These are phyloP conservation scores for Alternaria ventricosa DNA, from an alignment of 2,329 filamentous ascomycete species.

Conservation along the genomic window DNA sequence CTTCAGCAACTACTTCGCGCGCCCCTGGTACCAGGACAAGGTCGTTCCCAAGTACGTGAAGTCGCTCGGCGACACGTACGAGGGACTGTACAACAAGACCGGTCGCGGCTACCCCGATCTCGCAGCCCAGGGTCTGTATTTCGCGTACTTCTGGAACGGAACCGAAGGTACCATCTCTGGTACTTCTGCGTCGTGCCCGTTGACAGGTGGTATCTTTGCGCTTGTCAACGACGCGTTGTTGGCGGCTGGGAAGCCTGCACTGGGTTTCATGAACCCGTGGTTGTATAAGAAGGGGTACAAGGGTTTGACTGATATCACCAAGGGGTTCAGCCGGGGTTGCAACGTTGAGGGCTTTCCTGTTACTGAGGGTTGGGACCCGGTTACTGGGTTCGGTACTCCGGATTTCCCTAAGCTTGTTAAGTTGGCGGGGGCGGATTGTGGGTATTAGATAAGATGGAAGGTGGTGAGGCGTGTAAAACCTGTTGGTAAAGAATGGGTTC, in stretches of 20 bases:
- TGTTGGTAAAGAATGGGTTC: background rate
- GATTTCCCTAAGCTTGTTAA: conserved; percentile 39
- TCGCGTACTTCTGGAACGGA: conserved; percentile 53
- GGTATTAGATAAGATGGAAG: conserved; percentile 1
- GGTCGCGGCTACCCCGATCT: conserved; percentile 70
- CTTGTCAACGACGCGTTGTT: conserved; percentile 69
- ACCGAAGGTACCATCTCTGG: conserved; percentile 54
- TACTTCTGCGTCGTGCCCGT: conserved; percentile 63
- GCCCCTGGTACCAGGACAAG: conserved; percentile 56
- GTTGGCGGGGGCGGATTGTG: conserved; percentile 23
- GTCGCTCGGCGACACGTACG: conserved; percentile 51
- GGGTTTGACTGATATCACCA: conserved; percentile 58
- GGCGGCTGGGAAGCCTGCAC: conserved; percentile 54
- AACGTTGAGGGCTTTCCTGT: conserved; percentile 46
- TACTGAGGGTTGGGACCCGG: conserved; percentile 46
- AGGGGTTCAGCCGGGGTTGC: conserved; percentile 49
- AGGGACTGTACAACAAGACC: conserved; percentile 57
- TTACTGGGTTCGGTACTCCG: conserved; percentile 47
- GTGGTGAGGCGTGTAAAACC: background rate
- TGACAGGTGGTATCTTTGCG: conserved; percentile 64
- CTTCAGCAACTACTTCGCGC: conserved; percentile 58
- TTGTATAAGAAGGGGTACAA: conserved; percentile 59
- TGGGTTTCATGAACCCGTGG: conserved; percentile 69
- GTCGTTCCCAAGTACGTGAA: conserved; percentile 56
- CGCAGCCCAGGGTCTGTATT: conserved; percentile 63